Evolutionary conservation across 768 basidiomycete genomes (phyloP), one percentile per base, ranked within the genome.

Genomic region (Termitomyces sp.): DNA sequence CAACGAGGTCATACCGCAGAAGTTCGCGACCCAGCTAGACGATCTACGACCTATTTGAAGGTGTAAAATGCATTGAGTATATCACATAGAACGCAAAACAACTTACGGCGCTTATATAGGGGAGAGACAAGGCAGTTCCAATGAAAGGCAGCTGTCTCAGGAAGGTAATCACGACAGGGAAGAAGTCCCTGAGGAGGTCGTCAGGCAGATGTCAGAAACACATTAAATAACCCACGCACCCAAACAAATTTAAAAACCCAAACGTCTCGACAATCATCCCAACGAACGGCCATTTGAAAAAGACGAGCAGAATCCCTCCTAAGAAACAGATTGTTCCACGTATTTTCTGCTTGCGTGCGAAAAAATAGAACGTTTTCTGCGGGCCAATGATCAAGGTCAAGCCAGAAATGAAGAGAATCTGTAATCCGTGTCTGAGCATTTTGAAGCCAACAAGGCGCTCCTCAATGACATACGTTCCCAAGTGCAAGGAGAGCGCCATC

Each of bases 131-230:
- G 61, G 91, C 72, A 0, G 86, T 92, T 27, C 97, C 96, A 56
- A 99, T 82, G 62, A 97, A 86, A 5, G 97, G 96, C 46, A 98
- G 71, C 75, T 98, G 96, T 56, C 95, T 83, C 62, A 98, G 75
- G 80, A 98, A 98, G n/a, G 93, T 95, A 50, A 99, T 78, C 55
- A 99, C 89, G 59, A 98, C 97, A 6, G 97, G 97, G 84, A 98
- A 98, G 80, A 99, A 99, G 75, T 98, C 96, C 45, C 96, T 98
- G 75, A 46, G 9, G 4, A 57, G 61, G 33, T 27, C 36, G 48
- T 54, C 40, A 39, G 16, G 50, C 60, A 24, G 45, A 55, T 56
- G n/a, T 27, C 27, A n/a, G 36, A 27, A 20, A 55, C 18, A 32
- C 30, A 46, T 46, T 7, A 37, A 58, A 24, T 26, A 32, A 47